Conservation (phyloP, 2,329 filamentous ascomycete species). For the Pyrenophora tritici-repentis region DNA sequence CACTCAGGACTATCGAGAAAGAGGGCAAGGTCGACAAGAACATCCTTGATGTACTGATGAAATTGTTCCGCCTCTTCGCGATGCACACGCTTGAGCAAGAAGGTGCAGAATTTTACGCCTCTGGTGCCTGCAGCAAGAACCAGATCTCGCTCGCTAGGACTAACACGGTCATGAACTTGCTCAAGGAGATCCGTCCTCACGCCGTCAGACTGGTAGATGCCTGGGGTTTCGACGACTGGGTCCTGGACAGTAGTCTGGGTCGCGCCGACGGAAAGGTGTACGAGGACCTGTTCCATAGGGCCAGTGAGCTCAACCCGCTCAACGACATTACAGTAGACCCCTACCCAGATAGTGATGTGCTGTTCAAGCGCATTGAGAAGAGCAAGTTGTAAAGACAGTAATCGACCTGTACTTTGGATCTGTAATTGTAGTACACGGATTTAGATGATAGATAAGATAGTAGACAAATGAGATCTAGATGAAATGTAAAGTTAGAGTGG, state of each 20-base stretch:
- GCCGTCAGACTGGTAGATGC: conserved; percentile 72
- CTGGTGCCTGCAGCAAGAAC: conserved; percentile 69
- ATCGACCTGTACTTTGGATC: not conserved
- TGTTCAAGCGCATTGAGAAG: conserved; percentile 67
- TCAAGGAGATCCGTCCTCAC: conserved; percentile 75
- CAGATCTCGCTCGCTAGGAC: conserved; percentile 73
- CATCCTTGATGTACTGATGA: conserved; percentile 65
- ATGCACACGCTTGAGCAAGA: conserved; percentile 71
- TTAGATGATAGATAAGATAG: not conserved
- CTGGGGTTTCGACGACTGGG: conserved; percentile 80
- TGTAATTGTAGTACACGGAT: conserved; percentile 6
- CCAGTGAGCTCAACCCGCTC: conserved; percentile 73
- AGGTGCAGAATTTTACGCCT: conserved; percentile 73
- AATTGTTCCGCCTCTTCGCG: conserved; percentile 69
- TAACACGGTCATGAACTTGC: conserved; percentile 69
- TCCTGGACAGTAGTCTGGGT: conserved; percentile 72
- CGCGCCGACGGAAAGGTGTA: conserved; percentile 76
- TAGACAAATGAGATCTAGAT: not conserved
- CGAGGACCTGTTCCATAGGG: conserved; percentile 75
- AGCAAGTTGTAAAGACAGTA: conserved; percentile 53
- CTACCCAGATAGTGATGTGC: conserved; percentile 65
- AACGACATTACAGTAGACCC: conserved; percentile 75
- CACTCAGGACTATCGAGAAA: conserved; percentile 62
- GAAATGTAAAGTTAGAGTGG: too few relatives aligned
- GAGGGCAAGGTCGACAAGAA: conserved; percentile 60